These are phyloP conservation scores for Zancudomyces culisetae DNA, from an alignment of 371 early-diverging fungal species.

Conservation along the genomic window DNA sequence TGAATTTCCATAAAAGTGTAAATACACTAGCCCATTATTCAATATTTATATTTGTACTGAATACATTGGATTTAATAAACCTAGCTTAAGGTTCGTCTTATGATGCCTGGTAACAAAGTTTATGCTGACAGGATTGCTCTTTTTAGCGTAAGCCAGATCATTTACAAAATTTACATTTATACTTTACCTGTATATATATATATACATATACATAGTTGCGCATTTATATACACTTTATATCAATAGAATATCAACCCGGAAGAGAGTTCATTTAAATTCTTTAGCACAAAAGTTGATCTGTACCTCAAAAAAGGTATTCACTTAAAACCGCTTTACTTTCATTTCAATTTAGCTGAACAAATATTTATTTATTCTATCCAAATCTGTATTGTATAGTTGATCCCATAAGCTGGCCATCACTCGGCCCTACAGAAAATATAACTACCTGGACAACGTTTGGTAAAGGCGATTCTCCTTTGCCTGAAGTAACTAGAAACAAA, in stretches of 20 bases:
- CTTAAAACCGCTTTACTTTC: too few species aligned
- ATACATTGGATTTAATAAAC: too few species aligned
- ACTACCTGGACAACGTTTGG: constrained; percentile 3
- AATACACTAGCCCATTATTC: not conserved
- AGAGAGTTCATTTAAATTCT: constrained; percentile 1
- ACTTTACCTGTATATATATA: not conserved
- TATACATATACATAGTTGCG: not conserved
- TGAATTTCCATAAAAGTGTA: too few species aligned
- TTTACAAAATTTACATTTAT: not conserved
- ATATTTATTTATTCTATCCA: too few species aligned
- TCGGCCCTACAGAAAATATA: not conserved
- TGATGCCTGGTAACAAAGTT: not conserved
- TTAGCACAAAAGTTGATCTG: constrained; percentile 6
- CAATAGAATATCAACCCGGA: constrained; percentile 1
- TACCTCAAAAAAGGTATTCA: constrained; percentile 6
- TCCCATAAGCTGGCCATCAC: constrained; percentile 1
- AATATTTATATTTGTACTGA: too few species aligned
- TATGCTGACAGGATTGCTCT: not conserved
- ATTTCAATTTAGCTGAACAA: too few species aligned
- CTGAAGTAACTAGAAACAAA: not conserved
- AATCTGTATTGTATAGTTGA: not conserved
- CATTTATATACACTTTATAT: too few species aligned
- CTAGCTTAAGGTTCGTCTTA: not conserved
- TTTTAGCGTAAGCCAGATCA: not conserved
- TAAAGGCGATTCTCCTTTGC: constrained; percentile 3